phyloP scores from a whole-genome alignment of 169 alveolate species.

The Amoebophrya sp. region DNA sequence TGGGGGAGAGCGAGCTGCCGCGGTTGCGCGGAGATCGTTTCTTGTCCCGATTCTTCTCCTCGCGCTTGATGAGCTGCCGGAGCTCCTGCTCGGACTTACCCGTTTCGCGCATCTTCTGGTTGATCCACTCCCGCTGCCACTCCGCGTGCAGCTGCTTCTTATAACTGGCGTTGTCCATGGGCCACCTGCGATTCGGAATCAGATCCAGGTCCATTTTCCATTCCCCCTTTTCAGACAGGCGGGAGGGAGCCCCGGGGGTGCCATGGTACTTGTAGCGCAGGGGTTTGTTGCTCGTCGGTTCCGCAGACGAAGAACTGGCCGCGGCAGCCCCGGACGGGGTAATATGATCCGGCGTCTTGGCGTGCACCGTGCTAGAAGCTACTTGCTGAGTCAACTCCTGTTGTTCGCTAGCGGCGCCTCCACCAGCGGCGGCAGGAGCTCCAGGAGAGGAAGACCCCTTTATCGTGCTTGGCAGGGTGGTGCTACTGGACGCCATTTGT shows the following conservation, averaged over 20 bases:
- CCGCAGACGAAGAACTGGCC: too few relatives aligned
- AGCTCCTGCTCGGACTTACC: not conserved
- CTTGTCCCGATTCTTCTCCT: not conserved
- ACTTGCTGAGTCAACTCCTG: too few relatives aligned
- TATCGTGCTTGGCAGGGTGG: too few relatives aligned
- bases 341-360: too few relatives aligned
- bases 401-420: too few relatives aligned
- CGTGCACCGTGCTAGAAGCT: too few relatives aligned
- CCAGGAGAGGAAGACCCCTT: too few relatives aligned
- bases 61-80: not conserved
- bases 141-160: not conserved
- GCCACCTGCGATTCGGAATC: not conserved
- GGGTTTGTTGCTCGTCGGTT: too few relatives aligned
- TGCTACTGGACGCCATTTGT: too few relatives aligned
- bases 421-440: too few relatives aligned
- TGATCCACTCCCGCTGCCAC: not conserved
- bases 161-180: not conserved
- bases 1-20: not conserved
- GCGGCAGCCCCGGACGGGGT: too few relatives aligned
- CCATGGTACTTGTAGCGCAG: not conserved
- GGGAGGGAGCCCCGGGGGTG: not conserved
- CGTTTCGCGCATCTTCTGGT: not conserved
- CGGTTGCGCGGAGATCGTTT: not conserved
- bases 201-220: not conserved
- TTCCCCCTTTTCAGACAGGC: not conserved